Evolutionary conservation across 2,329 filamentous ascomycete species (phyloP).

Genomic region (Tolypocladium guangdongense): DNA sequence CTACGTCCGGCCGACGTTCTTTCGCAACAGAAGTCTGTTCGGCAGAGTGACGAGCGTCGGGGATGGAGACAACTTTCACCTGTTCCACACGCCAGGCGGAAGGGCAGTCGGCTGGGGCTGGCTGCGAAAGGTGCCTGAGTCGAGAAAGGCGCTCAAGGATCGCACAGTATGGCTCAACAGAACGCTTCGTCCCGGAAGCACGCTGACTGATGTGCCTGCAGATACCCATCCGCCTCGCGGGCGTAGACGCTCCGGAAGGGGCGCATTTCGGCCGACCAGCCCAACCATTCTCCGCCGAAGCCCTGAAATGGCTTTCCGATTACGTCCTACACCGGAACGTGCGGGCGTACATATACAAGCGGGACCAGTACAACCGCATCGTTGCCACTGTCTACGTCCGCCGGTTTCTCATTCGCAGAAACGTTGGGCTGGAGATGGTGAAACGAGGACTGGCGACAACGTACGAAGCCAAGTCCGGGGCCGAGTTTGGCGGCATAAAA

Average conservation of each 20-base stretch:
- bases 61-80: slow-evolving; percentile 89
- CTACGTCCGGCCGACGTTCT: slow-evolving; percentile 64
- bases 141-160: slow-evolving; percentile 57
- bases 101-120: slow-evolving; percentile 84
- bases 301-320: slow-evolving; percentile 65
- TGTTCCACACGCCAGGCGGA: slow-evolving; percentile 94
- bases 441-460: slow-evolving; percentile 75
- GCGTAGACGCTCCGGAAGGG: slow-evolving; percentile 85
- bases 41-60: slow-evolving; percentile 88
- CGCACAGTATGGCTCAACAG: slow-evolving; percentile 53
- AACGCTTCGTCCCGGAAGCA: not conserved
- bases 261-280: slow-evolving; percentile 84
- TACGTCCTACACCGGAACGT: slow-evolving; percentile 66
- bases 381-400: slow-evolving; percentile 77
- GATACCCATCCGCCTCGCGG: slow-evolving; percentile 83
- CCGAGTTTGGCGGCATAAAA: slow-evolving; percentile 71
- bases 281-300: slow-evolving; percentile 76
- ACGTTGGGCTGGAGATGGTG: slow-evolving; percentile 87
- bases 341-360: slow-evolving; percentile 69
- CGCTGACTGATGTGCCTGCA: slow-evolving; percentile 23
- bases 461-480: slow-evolving; percentile 85
- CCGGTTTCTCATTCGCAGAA: slow-evolving; percentile 54
- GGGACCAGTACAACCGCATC: slow-evolving; percentile 86
- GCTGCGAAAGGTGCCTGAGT: slow-evolving; percentile 63
- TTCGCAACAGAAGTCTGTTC: slow-evolving; percentile 65